phyloP scores from a whole-genome alignment of 768 basidiomycete species.

The Lactarius psammicola region DNA sequence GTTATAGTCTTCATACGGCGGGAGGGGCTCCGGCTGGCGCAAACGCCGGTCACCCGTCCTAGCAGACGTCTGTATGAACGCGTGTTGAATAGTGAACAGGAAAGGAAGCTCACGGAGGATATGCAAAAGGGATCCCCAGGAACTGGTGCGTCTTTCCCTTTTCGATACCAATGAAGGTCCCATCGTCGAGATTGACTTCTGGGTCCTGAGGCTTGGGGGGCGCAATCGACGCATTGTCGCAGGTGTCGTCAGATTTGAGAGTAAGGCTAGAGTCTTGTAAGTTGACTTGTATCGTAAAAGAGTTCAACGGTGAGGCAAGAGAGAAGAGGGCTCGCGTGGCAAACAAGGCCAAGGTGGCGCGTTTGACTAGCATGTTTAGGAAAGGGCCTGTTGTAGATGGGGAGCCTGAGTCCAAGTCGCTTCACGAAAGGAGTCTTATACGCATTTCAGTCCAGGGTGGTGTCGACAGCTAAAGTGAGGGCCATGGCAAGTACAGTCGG shows the following conservation, averaged over 20 bases:
- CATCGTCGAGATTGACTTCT: conserved; percentile 34
- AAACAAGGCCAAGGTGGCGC: conserved; percentile 11
- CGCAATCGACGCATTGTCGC: background rate
- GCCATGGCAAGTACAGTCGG: background rate
- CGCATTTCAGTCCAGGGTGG: background rate
- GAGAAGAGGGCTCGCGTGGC: conserved; percentile 13
- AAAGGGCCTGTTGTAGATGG: background rate
- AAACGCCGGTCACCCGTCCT: conserved; percentile 41
- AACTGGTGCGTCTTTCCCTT: conserved; percentile 35
- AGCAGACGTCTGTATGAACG: background rate
- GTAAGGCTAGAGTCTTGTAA: conserved; percentile 3
- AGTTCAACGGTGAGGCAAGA: conserved; percentile 10
- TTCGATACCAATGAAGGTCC: conserved; percentile 33
- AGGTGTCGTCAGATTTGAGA: background rate
- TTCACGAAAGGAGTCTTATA: background rate
- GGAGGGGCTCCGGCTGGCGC: conserved; percentile 33
- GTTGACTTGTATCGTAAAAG: background rate
- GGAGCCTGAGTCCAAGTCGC: too few species aligned
- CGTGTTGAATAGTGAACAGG: background rate
- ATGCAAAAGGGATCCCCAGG: conserved; percentile 44
- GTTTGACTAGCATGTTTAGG: conserved; percentile 14
- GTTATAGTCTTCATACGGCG: conserved; percentile 25
- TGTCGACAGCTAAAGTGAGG: background rate
- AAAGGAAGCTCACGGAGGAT: conserved; percentile 37
- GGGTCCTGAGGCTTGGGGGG: background rate